phyloP scores from a whole-genome alignment of 2,329 filamentous ascomycete genomes.

The Calonectria pauciramosa region DNA sequence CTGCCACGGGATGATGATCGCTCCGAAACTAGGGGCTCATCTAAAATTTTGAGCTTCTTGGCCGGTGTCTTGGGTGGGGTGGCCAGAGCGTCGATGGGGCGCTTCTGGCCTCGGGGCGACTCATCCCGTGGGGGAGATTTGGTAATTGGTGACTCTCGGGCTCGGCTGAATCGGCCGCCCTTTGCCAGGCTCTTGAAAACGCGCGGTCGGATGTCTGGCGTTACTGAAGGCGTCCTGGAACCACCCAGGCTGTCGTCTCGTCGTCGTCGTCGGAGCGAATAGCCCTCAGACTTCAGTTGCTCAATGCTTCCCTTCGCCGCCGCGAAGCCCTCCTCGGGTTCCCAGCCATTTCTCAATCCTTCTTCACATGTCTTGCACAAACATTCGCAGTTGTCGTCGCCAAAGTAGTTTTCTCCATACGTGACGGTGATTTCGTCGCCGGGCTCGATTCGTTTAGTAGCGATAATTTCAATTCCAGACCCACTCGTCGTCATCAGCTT shows the following conservation, averaged over 20 bases:
- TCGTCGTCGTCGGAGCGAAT: conserved; percentile 68
- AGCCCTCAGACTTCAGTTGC: conserved; percentile 61
- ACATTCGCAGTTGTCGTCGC: conserved; percentile 94
- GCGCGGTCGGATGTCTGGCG: conserved; percentile 67
- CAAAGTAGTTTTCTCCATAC: conserved; percentile 97
- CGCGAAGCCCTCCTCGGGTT: conserved; percentile 62
- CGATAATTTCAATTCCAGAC: conserved; percentile 91
- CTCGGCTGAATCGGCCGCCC: conserved; percentile 49
- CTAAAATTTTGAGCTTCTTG: conserved; percentile 60
- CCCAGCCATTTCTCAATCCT: conserved; percentile 85
- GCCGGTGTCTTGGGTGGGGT: conserved; percentile 70
- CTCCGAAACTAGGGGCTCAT: conserved; percentile 45
- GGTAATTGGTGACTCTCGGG: conserved; percentile 50
- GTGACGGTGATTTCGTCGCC: conserved; percentile 98
- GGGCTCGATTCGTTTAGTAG: conserved; percentile 82
- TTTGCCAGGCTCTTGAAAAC: conserved; percentile 58
- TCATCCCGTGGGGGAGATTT: conserved; percentile 46
- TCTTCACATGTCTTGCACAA: conserved; percentile 90
- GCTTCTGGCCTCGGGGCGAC: conserved; percentile 53
- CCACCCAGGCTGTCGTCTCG: conserved; percentile 64
- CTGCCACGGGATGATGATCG: conserved; percentile 54
- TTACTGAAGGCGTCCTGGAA: conserved; percentile 69
- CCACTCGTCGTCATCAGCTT: conserved; percentile 85
- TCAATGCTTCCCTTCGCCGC: conserved; percentile 68
- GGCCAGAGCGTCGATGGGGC: conserved; percentile 59